Percentiles rank a stretch among this genome's conserved stretches.
phyloP scores from a whole-genome alignment of 305 asterid genomes.

The Solanum hybrid region DNA sequence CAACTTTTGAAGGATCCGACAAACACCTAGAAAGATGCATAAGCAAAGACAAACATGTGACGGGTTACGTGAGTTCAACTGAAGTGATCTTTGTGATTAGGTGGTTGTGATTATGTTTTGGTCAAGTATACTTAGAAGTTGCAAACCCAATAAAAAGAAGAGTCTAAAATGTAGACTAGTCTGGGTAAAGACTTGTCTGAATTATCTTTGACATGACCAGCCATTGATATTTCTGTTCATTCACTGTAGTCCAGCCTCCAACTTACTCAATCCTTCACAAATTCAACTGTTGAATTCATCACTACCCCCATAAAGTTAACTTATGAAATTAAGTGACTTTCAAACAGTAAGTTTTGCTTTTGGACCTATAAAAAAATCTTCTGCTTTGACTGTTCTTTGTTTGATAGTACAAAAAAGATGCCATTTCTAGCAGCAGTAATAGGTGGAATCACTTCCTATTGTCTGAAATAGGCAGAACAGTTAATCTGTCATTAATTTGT shows the following conservation, averaged over 20 bases:
- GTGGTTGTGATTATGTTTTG: neutral
- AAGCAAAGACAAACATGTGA: neutral
- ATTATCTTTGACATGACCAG: conserved; percentile 40
- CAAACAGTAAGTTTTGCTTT: neutral
- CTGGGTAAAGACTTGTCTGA: conserved; percentile 39
- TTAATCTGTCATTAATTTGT: neutral
- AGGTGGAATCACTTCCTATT: neutral
- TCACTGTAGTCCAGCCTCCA: conserved; percentile 12
- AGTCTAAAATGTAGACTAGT: conserved; percentile 10
- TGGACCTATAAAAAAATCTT: neutral
- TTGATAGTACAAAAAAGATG: neutral
- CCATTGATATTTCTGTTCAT: conserved; percentile 53
- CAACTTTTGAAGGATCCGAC: neutral
- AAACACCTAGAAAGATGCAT: neutral
- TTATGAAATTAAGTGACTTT: conserved; percentile 3
- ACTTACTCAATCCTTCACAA: neutral
- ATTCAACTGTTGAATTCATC: neutral
- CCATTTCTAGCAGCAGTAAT: neutral
- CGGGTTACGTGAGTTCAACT: neutral
- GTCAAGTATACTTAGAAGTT: conserved; percentile 4
- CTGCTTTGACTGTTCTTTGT: neutral
- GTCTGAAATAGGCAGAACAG: neutral
- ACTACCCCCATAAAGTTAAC: neutral
- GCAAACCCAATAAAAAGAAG: conserved; percentile 8
- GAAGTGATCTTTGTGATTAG: neutral